Percentiles rank a stretch among this genome's conserved stretches.
Conservation (phyloP, 169 alveolate genomes). For the Babesia caballi region DNA sequence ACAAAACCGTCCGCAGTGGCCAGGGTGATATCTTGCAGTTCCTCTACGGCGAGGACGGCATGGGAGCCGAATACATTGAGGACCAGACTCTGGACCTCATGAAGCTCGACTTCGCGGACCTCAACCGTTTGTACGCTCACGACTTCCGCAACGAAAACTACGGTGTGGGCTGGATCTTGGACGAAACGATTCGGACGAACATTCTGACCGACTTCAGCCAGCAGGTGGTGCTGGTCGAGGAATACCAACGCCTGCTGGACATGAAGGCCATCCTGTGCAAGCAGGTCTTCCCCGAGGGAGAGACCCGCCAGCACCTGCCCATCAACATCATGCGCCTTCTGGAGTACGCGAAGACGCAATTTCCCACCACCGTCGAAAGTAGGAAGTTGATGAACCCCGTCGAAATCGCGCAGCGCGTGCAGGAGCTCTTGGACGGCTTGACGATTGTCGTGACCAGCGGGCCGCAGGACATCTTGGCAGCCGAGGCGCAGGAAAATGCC, state of each 20-base stretch:
- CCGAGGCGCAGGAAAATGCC: conserved; percentile 92
- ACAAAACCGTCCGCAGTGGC: conserved; percentile 97
- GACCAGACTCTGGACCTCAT: conserved; percentile 92
- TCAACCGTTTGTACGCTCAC: conserved; percentile 74
- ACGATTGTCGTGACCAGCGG: conserved; percentile 76
- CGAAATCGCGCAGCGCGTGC: conserved; percentile 78
- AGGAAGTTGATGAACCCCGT: conserved; percentile 74
- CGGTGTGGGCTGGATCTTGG: conserved; percentile 76
- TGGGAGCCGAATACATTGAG: conserved; percentile 99
- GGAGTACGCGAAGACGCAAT: conserved; percentile 89
- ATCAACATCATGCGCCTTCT: conserved; percentile 90
- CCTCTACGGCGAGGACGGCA: conserved; percentile 99
- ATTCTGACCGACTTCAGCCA: conserved; percentile 74
- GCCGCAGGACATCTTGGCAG: conserved; percentile 73
- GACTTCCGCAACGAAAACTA: conserved; percentile 76
- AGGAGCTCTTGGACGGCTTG: conserved; percentile 72
- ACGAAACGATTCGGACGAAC: conserved; percentile 65
- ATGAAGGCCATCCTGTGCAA: conserved; percentile 72
- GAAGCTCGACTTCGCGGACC: conserved; percentile 86
- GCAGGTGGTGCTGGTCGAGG: conserved; percentile 79
- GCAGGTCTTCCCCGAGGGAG: conserved; percentile 92
- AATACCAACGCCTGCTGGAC: conserved; percentile 70
- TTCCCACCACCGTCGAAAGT: conserved; percentile 68
- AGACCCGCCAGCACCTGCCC: conserved; percentile 94
- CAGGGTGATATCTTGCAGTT: conserved; percentile 95